Percentiles rank a stretch among this genome's conserved stretches.
Evolutionary conservation across 495 filamentous ascomycete species (phyloP).

Genomic region (Xylaria castorea): DNA sequence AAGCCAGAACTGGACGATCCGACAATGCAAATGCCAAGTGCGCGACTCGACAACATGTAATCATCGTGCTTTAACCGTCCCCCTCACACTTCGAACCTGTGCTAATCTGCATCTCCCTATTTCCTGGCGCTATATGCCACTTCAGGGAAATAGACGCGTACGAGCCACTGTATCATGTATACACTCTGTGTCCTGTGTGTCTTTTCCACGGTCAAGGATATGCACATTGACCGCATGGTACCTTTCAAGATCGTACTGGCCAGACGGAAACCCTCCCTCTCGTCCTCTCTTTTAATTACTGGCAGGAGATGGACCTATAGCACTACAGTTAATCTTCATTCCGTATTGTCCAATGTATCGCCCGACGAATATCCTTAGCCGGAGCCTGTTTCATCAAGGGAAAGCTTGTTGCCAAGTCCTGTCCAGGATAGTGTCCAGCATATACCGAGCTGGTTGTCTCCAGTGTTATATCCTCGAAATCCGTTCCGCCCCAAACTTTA

Average conservation of each 20-base stretch:
- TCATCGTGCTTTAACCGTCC: not conserved
- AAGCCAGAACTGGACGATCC: slow-evolving; percentile 56
- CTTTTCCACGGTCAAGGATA: not conserved
- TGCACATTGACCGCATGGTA: not conserved
- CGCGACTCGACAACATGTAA: slow-evolving; percentile 54
- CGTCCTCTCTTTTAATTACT: not conserved
- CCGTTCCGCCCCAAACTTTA: not conserved
- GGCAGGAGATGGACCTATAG: not conserved
- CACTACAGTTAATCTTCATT: not conserved
- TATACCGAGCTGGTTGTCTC: not conserved
- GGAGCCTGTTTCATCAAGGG: not conserved
- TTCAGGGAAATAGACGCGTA: no score
- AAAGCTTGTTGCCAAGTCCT: not conserved
- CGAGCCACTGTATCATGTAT: not conserved
- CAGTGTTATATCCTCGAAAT: not conserved
- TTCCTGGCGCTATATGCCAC: not conserved
- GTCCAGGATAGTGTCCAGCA: not conserved
- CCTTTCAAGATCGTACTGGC: not conserved
- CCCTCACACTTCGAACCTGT: not conserved
- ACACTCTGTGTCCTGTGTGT: not conserved
- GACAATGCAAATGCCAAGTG: slow-evolving; percentile 55
- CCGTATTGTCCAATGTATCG: not conserved
- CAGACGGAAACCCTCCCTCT: not conserved
- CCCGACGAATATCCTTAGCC: not conserved
- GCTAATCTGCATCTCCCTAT: not conserved